phyloP scores from a whole-genome alignment of 2,329 filamentous ascomycete genomes.

The Diaporthe humulicola region DNA sequence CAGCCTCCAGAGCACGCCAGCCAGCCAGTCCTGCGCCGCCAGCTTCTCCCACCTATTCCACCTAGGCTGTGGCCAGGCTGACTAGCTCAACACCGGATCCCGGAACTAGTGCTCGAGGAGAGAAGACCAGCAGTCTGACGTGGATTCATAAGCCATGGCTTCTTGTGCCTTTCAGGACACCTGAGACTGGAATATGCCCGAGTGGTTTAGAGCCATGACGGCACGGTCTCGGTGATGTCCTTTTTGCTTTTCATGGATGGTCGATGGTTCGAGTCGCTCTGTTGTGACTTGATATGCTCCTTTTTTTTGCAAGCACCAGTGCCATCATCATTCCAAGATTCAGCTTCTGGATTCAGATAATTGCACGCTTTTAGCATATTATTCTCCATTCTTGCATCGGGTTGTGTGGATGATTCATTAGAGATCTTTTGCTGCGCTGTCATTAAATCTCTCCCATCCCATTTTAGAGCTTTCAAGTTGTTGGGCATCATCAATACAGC shows the following conservation, averaged over 20 bases:
- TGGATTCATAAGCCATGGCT: not conserved
- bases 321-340: fast-evolving
- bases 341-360: not conserved
- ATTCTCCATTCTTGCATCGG: not conserved
- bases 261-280: constrained; percentile 14
- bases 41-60: not conserved
- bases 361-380: fast-evolving
- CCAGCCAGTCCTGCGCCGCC: not conserved
- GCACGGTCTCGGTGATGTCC: constrained; percentile 20
- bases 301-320: not conserved
- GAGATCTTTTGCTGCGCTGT: too few species aligned
- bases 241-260: not conserved
- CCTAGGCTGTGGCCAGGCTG: not conserved
- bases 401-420: fast-evolving
- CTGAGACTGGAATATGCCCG: constrained; percentile 10
- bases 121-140: not conserved
- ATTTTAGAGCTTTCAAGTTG: not conserved
- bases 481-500: not conserved
- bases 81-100: not conserved
- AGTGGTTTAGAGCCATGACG: constrained; percentile 14
- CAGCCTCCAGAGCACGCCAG: not conserved
- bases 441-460: not conserved
- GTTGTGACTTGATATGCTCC: not conserved
- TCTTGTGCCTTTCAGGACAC: not conserved
- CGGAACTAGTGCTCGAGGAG: not conserved